These are phyloP conservation scores for Puccinia coronata DNA, from an alignment of 1,284 basidiomycete genomes.

Conservation along the genomic window DNA sequence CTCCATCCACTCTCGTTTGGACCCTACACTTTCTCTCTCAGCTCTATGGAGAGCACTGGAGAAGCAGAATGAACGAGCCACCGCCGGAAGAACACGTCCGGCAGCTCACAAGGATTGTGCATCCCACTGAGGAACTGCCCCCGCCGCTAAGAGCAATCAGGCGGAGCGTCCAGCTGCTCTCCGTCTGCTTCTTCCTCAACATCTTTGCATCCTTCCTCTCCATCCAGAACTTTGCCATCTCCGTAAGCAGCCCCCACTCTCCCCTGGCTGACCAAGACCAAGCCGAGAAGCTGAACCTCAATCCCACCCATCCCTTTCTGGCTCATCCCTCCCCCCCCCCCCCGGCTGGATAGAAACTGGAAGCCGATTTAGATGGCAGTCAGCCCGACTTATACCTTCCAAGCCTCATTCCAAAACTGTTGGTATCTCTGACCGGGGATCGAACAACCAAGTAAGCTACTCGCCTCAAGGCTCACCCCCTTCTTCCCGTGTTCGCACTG, in stretches of 20 bases:
- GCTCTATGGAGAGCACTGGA: too few relatives aligned
- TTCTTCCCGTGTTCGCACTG: background rate
- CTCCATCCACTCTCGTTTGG: too few relatives aligned
- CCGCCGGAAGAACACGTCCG: too few relatives aligned
- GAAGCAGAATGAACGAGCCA: too few relatives aligned
- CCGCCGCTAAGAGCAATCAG: slow-evolving; percentile 35
- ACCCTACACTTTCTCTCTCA: too few relatives aligned
- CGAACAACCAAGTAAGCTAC: slow-evolving; percentile 36
- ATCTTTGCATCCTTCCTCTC: slow-evolving; percentile 28
- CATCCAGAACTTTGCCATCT: slow-evolving; percentile 40
- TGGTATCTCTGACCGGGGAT: slow-evolving; percentile 39
- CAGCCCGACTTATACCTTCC: slow-evolving; percentile 38
- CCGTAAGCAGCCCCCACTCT: background rate
- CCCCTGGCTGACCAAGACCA: too few relatives aligned
- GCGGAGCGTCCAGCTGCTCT: slow-evolving; percentile 27
- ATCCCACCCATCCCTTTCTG: background rate
- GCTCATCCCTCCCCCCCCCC: background rate
- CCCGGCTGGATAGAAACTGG: slow-evolving; percentile 48
- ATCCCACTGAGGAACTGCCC: slow-evolving; percentile 28
- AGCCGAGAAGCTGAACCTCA: too few relatives aligned
- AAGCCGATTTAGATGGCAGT: slow-evolving; percentile 42
- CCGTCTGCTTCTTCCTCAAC: slow-evolving; percentile 38
- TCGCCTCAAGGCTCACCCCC: background rate
- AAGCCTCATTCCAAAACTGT: slow-evolving; percentile 24
- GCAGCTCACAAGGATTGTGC: too few relatives aligned